These are phyloP conservation scores for Trapa bicornis DNA, from an alignment of 345 rosid genomes.

Conservation along the genomic window DNA sequence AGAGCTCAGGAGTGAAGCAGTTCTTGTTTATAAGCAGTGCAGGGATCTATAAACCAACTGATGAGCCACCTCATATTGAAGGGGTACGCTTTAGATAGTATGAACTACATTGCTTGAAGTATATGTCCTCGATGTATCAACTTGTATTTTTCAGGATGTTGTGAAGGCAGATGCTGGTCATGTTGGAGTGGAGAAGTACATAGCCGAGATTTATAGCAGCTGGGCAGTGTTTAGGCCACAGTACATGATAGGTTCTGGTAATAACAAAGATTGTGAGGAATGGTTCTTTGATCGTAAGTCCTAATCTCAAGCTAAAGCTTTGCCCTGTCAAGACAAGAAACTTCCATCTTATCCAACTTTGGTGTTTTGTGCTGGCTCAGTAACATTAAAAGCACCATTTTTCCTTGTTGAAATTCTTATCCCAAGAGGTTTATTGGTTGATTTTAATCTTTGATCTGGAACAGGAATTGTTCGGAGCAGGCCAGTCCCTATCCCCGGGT, in stretches of 20 bases:
- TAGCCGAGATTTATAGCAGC: constrained; percentile 42
- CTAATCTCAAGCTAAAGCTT: not conserved
- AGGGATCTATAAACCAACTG: constrained; percentile 77
- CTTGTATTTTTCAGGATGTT: constrained; percentile 33
- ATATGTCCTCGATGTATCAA: not conserved
- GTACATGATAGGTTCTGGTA: constrained; percentile 94
- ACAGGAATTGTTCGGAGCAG: constrained; percentile 81
- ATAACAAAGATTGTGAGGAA: constrained; percentile 97
- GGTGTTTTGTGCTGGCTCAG: not conserved
- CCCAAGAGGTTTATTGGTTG: not conserved
- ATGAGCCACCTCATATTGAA: constrained; percentile 91
- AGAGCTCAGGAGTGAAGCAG: constrained; percentile 70
- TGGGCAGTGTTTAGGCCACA: constrained; percentile 87
- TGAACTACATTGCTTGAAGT: not conserved
- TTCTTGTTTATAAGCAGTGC: constrained; percentile 89
- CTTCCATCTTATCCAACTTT: not conserved
- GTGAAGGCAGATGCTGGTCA: constrained; percentile 83
- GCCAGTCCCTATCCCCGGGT: constrained; percentile 85
- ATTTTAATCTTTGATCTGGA: not conserved
- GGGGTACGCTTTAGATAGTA: constrained; percentile 32
- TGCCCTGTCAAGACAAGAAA: not conserved
- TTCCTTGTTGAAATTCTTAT: not conserved
- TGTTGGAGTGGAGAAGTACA: constrained; percentile 78
- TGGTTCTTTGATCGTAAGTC: constrained; percentile 94
- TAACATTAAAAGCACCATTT: not conserved